Percentiles rank a stretch among this genome's conserved stretches.
Evolutionary conservation across 805 yeast species (phyloP).

Genomic region (Wickerhamiella kurtzmanii): DNA sequence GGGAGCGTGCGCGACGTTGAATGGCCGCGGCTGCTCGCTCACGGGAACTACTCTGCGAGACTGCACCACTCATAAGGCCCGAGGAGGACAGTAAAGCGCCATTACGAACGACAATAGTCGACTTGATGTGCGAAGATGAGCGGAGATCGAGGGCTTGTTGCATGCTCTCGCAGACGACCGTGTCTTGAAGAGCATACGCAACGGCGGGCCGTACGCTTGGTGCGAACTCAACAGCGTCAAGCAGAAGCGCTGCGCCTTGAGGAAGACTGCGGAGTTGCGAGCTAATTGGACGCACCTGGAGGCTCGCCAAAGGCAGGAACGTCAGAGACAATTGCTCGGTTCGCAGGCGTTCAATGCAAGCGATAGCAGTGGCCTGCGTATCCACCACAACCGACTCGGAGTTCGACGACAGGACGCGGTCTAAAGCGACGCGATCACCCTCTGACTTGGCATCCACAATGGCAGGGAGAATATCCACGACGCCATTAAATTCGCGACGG

Average conservation of each 20-base stretch:
- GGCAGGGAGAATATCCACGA: slow-evolving; percentile 68
- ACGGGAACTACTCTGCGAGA: slow-evolving; percentile 1
- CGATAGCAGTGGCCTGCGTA: slow-evolving; percentile 48
- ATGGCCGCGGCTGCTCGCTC: slow-evolving; percentile 13
- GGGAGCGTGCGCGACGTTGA: slow-evolving; percentile 9
- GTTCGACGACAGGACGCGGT: slow-evolving; percentile 56
- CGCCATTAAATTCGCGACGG: slow-evolving; percentile 56
- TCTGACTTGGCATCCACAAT: slow-evolving; percentile 51
- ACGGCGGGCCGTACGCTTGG: slow-evolving; percentile 59
- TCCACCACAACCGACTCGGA: slow-evolving; percentile 81
- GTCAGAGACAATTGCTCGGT: slow-evolving; percentile 71
- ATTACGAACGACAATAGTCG: slow-evolving; percentile 64
- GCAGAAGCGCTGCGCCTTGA: slow-evolving; percentile 46
- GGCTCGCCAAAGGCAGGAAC: slow-evolving; percentile 76
- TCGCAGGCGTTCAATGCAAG: slow-evolving; percentile 66
- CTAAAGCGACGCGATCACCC: slow-evolving; percentile 14
- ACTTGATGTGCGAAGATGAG: slow-evolving; percentile 44
- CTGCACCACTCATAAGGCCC: slow-evolving; percentile 82
- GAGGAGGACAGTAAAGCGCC: slow-evolving; percentile 77
- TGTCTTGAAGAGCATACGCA: slow-evolving; percentile 62
- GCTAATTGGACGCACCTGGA: slow-evolving; percentile 39
- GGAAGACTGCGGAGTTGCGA: background rate
- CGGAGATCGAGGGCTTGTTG: slow-evolving; percentile 56
- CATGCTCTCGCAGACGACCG: slow-evolving; percentile 64
- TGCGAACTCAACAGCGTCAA: slow-evolving; percentile 64